These are phyloP conservation scores for Parasitella parasitica DNA, from an alignment of 371 early-diverging fungal genomes.

Conservation along the genomic window DNA sequence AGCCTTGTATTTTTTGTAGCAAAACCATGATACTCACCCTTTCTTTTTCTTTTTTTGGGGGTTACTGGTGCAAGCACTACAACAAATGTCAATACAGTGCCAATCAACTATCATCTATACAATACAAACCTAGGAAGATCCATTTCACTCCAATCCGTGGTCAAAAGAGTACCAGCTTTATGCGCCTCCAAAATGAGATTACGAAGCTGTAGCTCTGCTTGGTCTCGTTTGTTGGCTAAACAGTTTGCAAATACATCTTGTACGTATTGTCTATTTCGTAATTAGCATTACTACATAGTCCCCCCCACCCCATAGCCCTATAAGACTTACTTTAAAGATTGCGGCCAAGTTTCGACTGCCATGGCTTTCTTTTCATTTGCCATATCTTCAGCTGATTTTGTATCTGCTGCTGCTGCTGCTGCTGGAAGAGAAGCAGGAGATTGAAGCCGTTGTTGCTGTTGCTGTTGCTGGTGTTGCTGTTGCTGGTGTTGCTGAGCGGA, in stretches of 20 bases:
- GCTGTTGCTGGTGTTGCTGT: not conserved
- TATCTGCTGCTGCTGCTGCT: not conserved
- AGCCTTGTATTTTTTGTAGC: too few species aligned
- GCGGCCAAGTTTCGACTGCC: constrained; percentile 41
- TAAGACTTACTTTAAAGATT: constrained; percentile 38
- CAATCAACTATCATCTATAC: not conserved
- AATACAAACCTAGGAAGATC: constrained; percentile 57
- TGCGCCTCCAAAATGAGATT: constrained; percentile 56
- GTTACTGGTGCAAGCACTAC: constrained; percentile 19
- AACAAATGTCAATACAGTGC: not conserved
- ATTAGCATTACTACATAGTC: not conserved
- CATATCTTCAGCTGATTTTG: not conserved
- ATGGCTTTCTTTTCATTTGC: constrained; percentile 12
- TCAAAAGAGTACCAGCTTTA: constrained; percentile 49
- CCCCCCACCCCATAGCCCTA: not conserved
- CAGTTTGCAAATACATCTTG: constrained; percentile 58
- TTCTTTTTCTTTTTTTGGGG: constrained; percentile 28
- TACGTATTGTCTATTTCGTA: constrained; percentile 55
- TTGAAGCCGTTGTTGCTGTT: not conserved
- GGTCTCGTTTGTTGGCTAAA: constrained; percentile 48
- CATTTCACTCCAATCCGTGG: constrained; percentile 69
- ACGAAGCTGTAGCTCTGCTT: constrained; percentile 56
- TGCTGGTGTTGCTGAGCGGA: not conserved
- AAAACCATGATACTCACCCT: constrained; percentile 18
- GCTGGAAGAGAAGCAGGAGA: not conserved